These are phyloP conservation scores for Lachancea kluyveri DNA, from an alignment of 805 yeast species.

Conservation along the genomic window DNA sequence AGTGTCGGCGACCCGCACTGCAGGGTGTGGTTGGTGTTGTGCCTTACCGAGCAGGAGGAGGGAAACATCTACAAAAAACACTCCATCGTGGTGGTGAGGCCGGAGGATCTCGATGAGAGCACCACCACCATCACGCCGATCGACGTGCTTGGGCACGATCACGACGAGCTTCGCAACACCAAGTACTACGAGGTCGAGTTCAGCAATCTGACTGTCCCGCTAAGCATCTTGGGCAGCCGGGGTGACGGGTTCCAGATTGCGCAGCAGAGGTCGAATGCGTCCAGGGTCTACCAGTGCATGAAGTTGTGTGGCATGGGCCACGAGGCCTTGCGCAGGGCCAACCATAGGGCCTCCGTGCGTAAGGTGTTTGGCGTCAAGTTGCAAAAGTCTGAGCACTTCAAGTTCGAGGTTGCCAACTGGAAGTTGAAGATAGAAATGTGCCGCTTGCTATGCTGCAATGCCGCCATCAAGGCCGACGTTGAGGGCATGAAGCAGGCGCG, in stretches of 20 bases:
- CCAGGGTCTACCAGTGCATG: constrained; percentile 70
- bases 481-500: constrained; percentile 49
- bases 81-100: constrained; percentile 48
- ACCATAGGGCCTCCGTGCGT: constrained; percentile 47
- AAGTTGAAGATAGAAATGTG: constrained; percentile 51
- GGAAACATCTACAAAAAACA: constrained; percentile 43
- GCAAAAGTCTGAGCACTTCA: constrained; percentile 44
- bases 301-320: constrained; percentile 57
- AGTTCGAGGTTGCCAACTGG: constrained; percentile 43
- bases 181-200: constrained; percentile 51
- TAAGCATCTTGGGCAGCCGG: constrained; percentile 36
- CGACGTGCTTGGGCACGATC: constrained; percentile 33
- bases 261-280: constrained; percentile 62
- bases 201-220: constrained; percentile 41
- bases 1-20: no score
- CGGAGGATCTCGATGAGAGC: constrained; percentile 1
- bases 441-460: constrained; percentile 47
- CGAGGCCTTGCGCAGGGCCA: constrained; percentile 42
- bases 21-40: constrained; percentile 24
- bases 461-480: constrained; percentile 54
- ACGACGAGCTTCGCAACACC: constrained; percentile 41
- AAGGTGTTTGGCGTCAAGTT: constrained; percentile 46
- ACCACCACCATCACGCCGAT: constrained; percentile 2
- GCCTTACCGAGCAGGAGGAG: constrained; percentile 21
- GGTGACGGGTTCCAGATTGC: constrained; percentile 60